These are phyloP conservation scores for Nicotiana obtusifolia DNA, from an alignment of 257 asterid species.

Conservation along the genomic window DNA sequence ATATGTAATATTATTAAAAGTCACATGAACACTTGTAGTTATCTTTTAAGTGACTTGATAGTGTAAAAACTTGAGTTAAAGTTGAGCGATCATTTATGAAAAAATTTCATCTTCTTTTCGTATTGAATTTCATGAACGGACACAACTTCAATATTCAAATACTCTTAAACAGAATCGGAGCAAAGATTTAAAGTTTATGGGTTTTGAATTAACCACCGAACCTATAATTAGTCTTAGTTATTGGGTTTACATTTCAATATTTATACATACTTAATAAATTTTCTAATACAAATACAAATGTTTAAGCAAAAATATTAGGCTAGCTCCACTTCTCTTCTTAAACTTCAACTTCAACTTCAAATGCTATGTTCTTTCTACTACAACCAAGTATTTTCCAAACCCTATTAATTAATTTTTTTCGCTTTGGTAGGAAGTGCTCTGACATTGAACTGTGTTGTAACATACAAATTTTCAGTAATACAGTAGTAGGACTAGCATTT, in stretches of 20 bases:
- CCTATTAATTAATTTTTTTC: neutral
- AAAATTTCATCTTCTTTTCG: neutral
- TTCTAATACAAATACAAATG: too few species aligned
- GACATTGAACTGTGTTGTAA: neutral
- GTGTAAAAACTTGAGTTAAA: too few species aligned
- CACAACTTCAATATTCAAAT: neutral
- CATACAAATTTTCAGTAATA: neutral
- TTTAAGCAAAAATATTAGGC: too few species aligned
- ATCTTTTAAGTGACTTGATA: neutral
- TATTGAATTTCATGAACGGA: neutral
- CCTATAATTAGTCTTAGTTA: too few species aligned
- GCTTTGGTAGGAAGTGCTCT: neutral
- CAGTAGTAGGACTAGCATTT: neutral
- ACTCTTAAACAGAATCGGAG: too few species aligned
- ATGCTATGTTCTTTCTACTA: too few species aligned
- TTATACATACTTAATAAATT: too few species aligned
- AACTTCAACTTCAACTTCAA: too few species aligned
- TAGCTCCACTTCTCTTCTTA: too few species aligned
- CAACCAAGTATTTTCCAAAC: neutral
- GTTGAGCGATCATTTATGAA: neutral
- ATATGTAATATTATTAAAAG: neutral
- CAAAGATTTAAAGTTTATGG: too few species aligned
- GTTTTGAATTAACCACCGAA: too few species aligned
- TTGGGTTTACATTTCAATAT: too few species aligned
- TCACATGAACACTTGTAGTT: neutral